These are phyloP conservation scores for Aureobasidium mangrovei DNA, from an alignment of 2,329 filamentous ascomycete species.

Conservation along the genomic window DNA sequence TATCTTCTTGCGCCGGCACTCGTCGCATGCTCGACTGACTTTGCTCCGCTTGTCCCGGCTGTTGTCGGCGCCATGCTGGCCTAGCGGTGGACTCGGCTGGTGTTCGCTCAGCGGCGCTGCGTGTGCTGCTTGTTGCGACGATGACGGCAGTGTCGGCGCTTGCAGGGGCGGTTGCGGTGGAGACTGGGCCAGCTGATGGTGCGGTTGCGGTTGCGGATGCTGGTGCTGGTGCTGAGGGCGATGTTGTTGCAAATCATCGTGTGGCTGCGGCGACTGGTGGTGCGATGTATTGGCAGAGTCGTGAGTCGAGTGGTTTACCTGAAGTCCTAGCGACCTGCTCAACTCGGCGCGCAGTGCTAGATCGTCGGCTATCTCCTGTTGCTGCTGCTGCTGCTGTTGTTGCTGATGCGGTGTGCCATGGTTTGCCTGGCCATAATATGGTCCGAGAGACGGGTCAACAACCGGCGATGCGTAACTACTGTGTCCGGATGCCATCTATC, in stretches of 20 bases:
- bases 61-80: constrained; percentile 7
- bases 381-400: constrained; percentile 3
- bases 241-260: background rate
- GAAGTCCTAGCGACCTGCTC: constrained; percentile 2
- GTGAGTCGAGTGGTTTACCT: background rate
- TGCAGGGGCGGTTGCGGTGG: background rate
- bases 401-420: background rate
- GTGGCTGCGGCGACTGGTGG: constrained; percentile 7
- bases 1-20: constrained; percentile 39
- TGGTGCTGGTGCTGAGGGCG: background rate
- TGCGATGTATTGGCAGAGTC: constrained; percentile 6
- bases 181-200: background rate
- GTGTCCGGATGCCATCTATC: constrained; percentile 6
- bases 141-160: background rate
- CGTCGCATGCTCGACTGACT: constrained; percentile 19
- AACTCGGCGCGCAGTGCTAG: constrained; percentile 8
- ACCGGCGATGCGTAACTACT: background rate
- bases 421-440: constrained; percentile 8
- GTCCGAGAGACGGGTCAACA: constrained; percentile 15
- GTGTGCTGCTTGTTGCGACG: background rate
- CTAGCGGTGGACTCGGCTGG: constrained; percentile 13
- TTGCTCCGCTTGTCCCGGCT: constrained; percentile 16
- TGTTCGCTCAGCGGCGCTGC: background rate
- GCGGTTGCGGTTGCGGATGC: background rate
- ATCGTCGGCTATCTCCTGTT: constrained; percentile 12